phyloP scores from a whole-genome alignment of 495 filamentous ascomycete genomes.

The Hyaloscypha variabilis region DNA sequence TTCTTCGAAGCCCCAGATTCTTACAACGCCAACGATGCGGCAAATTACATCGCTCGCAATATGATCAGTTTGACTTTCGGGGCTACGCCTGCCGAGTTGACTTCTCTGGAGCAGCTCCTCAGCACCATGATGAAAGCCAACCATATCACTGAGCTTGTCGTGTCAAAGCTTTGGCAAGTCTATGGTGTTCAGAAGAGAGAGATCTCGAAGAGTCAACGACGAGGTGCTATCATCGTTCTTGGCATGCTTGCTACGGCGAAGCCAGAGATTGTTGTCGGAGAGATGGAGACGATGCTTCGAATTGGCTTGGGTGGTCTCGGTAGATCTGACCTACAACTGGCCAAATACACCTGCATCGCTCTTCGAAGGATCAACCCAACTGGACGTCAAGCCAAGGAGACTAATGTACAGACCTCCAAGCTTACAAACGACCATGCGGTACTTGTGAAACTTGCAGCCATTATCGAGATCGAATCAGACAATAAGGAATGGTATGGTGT shows the following conservation, averaged over 20 bases:
- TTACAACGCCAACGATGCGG: slow-evolving; percentile 86
- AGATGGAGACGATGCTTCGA: slow-evolving; percentile 90
- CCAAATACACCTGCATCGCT: slow-evolving; percentile 93
- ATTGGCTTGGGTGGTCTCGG: slow-evolving; percentile 86
- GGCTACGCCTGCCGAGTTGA: slow-evolving; percentile 90
- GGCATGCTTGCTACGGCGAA: slow-evolving; percentile 96
- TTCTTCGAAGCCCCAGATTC: slow-evolving; percentile 93
- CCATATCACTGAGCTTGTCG: slow-evolving; percentile 80
- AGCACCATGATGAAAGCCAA: slow-evolving; percentile 97
- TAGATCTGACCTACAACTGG: slow-evolving; percentile 79
- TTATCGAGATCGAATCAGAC: slow-evolving; percentile 80
- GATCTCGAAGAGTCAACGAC: slow-evolving; percentile 88
- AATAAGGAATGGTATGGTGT: slow-evolving; percentile 97
- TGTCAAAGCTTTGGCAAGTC: slow-evolving; percentile 95
- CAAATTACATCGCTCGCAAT: slow-evolving; percentile 94
- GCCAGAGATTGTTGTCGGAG: slow-evolving; percentile 87
- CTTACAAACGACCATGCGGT: slow-evolving; percentile 92
- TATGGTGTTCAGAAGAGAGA: slow-evolving; percentile 93
- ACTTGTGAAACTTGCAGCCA: slow-evolving; percentile 73
- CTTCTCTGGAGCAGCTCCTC: slow-evolving; percentile 90
- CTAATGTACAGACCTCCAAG: slow-evolving; percentile 67
- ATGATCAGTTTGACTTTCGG: slow-evolving; percentile 99
- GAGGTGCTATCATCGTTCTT: slow-evolving; percentile 93
- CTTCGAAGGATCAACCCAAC: slow-evolving; percentile 86
- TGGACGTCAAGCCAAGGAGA: slow-evolving; percentile 75